Evolutionary conservation across 2,329 filamentous ascomycete species (phyloP), one percentile per base, ranked within the genome.

Genomic region (Ambrosiella cleistominuta): DNA sequence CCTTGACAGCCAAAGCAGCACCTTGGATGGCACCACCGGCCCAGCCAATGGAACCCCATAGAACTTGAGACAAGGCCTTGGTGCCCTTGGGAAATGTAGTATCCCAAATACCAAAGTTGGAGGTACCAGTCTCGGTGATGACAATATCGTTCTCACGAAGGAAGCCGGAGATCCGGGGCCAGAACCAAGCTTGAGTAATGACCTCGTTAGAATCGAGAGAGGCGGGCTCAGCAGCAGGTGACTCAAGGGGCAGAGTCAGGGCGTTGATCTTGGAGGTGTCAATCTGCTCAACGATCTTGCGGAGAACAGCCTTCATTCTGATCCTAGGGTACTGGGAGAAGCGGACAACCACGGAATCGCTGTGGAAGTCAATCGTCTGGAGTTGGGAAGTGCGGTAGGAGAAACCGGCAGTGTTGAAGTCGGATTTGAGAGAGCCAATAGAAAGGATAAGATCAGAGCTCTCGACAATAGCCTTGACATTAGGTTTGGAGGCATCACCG

Each of bases 51-150:
- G 76, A 79, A 71, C 86, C 67, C 87, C 88, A 71, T 11, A 93
- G 79, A 1, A 87, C 83, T 66, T 93, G 88, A 56, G 80, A 88
- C 65, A 95, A 80, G 15, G 85, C 86, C 7, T 79, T 87, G n/a
- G 90, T 85, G n/a, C 78, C 76, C 2, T 74, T 68, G 0, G 88
- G 88, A 71, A 95, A 93, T 47, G 79, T 79, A 3, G 88, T 90
- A 60, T 90, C 86, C 80, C 86, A 88, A 65, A 93, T 86, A 58
- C 89, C 89, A 68, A 94, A 91, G 71, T 89, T 91, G 60, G 88
- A 76, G 0, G 89, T 95, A 44, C 88, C 89, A 1, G 88, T 95
- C 68, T 94, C 89, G 0, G 88, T 91, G 55, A 95, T 78, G 57
- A 95, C 74, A 59, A 94, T 80, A 65, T 95, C 89, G 51, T 82